A percentile compares a stretch with the other conserved stretches of the same genome.
Conservation (phyloP, 192 early-diverging fungal species). For the Coemansia javaensis region DNA sequence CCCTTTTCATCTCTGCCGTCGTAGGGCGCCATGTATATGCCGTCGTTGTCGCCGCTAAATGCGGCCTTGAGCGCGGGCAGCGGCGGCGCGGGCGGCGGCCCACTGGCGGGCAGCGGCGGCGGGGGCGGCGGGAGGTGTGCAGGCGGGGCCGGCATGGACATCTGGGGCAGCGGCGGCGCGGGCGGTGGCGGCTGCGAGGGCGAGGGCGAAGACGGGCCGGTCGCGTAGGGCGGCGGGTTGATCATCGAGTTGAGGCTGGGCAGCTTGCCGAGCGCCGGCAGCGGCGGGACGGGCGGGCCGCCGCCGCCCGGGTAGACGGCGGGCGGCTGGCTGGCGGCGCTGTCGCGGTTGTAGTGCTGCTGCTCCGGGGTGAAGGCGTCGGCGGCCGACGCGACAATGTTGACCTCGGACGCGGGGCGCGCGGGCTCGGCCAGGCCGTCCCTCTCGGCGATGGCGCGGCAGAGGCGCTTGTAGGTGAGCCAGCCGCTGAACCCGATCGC, state of each 20-base stretch:
- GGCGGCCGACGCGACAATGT: slow-evolving; percentile 10
- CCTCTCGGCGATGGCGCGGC: slow-evolving; percentile 1
- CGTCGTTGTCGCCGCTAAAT: not conserved
- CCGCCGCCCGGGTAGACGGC: not conserved
- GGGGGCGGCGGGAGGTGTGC: not conserved
- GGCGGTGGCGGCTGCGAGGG: not conserved
- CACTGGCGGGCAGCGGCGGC: not conserved
- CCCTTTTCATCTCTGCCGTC: too few species aligned
- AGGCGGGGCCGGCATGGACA: not conserved
- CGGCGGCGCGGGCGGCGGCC: not conserved
- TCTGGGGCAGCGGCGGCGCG: not conserved
- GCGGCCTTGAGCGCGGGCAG: too few species aligned
- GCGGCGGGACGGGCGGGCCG: slow-evolving; percentile 1
- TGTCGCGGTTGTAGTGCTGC: slow-evolving; percentile 7
- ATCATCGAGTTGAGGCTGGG: too few species aligned
- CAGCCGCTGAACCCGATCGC: slow-evolving; percentile 26
- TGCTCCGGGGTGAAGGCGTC: slow-evolving; percentile 28
- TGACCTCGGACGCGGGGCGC: not conserved
- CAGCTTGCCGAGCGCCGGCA: not conserved
- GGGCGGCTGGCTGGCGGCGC: not conserved
- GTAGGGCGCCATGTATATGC: too few species aligned
- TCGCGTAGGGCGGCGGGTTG: not conserved
- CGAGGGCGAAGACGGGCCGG: not conserved
- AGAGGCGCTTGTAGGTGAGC: slow-evolving; percentile 10
- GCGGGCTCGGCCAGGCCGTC: not conserved